Evolutionary conservation across 176 grass and related monocot species (phyloP).

Genomic region (Aegilops longissima): DNA sequence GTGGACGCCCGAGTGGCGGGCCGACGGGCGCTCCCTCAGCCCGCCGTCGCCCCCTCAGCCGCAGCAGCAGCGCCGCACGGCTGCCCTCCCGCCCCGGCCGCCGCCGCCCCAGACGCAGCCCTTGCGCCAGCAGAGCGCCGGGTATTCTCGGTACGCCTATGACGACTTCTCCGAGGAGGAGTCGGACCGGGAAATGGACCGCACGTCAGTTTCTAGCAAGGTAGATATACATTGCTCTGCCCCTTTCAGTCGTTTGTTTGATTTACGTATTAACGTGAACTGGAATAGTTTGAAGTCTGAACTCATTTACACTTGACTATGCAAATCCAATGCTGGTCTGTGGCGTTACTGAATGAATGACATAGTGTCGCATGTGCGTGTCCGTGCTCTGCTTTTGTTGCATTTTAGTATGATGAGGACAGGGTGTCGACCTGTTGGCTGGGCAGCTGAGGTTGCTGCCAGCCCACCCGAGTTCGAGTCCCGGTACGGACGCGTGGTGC

Average conservation of each 20-base stretch:
- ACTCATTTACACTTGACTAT: not conserved
- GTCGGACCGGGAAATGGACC: constrained; percentile 71
- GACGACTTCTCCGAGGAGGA: constrained; percentile 95
- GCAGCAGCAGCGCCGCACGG: constrained; percentile 19
- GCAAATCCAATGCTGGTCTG: not conserved
- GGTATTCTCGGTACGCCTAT: constrained; percentile 58
- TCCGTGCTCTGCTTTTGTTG: not conserved
- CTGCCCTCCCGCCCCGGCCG: constrained; percentile 4
- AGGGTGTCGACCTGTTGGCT: too few relatives aligned
- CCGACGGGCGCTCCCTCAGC: constrained; percentile 34
- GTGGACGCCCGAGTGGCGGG: constrained; percentile 49
- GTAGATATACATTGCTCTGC: constrained; percentile 23
- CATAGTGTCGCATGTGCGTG: not conserved
- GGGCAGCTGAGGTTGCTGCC: too few relatives aligned
- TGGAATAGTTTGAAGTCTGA: not conserved
- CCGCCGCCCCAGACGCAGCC: constrained; percentile 23
- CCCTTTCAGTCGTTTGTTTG: not conserved
- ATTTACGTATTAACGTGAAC: not conserved
- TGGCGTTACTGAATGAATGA: not conserved
- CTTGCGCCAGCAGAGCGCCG: constrained; percentile 59
- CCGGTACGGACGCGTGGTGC: too few relatives aligned
- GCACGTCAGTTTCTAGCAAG: constrained; percentile 47
- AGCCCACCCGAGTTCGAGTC: too few relatives aligned
- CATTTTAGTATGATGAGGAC: not conserved
- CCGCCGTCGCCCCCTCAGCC: constrained; percentile 25